Evolutionary conservation across 2,329 filamentous ascomycete species (phyloP).

Genomic region (Lasiodiplodia citricola): DNA sequence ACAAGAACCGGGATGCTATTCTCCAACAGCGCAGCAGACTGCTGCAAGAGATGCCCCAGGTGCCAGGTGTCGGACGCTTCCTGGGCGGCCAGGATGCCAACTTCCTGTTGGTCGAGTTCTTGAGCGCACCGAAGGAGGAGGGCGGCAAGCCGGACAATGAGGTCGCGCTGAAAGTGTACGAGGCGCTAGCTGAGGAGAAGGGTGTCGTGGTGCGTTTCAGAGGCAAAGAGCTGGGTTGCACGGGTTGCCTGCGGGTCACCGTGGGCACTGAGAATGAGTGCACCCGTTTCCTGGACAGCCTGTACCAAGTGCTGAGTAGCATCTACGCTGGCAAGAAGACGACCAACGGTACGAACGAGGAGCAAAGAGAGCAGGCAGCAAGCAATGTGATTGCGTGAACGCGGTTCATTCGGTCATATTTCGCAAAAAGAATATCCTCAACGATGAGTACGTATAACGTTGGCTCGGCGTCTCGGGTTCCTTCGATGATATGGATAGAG

Average conservation of each 20-base stretch:
- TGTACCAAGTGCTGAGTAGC: slow-evolving; percentile 60
- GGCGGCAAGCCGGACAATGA: slow-evolving; percentile 77
- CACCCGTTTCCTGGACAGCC: slow-evolving; percentile 73
- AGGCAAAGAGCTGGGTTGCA: slow-evolving; percentile 88
- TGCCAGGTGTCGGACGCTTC: slow-evolving; percentile 80
- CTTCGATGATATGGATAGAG: slow-evolving; percentile 1
- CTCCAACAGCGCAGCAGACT: slow-evolving; percentile 78
- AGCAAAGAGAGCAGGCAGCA: slow-evolving; percentile 55
- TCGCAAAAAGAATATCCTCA: background rate
- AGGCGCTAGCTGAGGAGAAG: slow-evolving; percentile 76
- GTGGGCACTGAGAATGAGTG: slow-evolving; percentile 90
- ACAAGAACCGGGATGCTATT: slow-evolving; percentile 70
- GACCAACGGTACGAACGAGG: slow-evolving; percentile 42
- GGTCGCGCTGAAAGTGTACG: slow-evolving; percentile 79
- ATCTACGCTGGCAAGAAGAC: slow-evolving; percentile 49
- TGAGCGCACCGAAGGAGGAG: slow-evolving; percentile 62
- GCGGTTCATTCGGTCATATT: background rate
- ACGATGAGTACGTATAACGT: background rate
- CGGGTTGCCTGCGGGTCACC: slow-evolving; percentile 88
- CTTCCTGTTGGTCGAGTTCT: slow-evolving; percentile 88
- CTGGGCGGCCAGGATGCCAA: slow-evolving; percentile 83
- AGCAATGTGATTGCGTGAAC: slow-evolving; percentile 55
- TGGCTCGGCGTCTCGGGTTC: slow-evolving; percentile 6
- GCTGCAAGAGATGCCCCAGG: slow-evolving; percentile 71
- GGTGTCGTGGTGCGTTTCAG: slow-evolving; percentile 94